phyloP scores from a whole-genome alignment of 2,329 filamentous ascomycete genomes.

The Aspergillus fischeri region DNA sequence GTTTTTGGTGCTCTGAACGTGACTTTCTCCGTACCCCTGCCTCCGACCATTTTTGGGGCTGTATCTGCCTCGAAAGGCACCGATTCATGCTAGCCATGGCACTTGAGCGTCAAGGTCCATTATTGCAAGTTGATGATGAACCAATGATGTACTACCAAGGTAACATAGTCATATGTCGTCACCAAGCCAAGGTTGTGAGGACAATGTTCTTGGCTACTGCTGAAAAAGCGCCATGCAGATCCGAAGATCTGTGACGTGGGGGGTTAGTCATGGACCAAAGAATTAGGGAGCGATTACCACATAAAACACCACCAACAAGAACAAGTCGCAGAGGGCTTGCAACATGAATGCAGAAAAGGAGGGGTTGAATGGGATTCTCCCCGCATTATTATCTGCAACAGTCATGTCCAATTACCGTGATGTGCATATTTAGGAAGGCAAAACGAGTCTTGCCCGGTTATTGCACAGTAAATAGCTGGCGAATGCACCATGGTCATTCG shows the following conservation, averaged over 20 bases:
- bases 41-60: background rate
- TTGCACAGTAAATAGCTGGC: background rate
- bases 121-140: background rate
- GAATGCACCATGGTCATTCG: background rate
- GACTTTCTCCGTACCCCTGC: background rate
- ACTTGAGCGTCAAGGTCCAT: background rate
- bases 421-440: background rate
- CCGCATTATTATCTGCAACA: background rate
- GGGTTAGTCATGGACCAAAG: conserved; percentile 7
- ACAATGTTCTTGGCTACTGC: conserved; percentile 1
- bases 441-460: background rate
- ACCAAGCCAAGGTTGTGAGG: conserved; percentile 1
- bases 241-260: conserved; percentile 27
- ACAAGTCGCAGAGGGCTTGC: background rate
- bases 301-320: background rate
- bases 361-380: background rate
- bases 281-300: background rate
- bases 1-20: background rate
- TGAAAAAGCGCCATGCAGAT: conserved; percentile 17
- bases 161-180: conserved; percentile 9
- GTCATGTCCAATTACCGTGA: background rate
- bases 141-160: conserved; percentile 1
- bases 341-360: background rate
- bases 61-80: background rate
- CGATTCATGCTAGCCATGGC: background rate